Evolutionary conservation across 2,329 filamentous ascomycete genomes (phyloP).

Genomic region (Ilyonectria mors-panacis): DNA sequence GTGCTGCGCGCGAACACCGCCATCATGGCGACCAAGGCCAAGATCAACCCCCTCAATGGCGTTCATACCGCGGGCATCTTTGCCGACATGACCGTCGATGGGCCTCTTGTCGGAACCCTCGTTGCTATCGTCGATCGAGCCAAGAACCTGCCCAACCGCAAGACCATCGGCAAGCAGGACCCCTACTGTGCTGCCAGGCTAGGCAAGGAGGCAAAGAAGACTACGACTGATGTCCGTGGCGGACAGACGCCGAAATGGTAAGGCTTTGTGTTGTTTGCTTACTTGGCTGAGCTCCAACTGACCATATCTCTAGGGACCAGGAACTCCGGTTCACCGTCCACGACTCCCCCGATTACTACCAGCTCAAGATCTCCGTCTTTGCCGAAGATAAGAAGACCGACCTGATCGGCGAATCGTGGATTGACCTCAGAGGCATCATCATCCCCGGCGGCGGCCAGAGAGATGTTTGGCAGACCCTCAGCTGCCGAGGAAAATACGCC

Average conservation of each 20-base stretch:
- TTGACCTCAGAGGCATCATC: slow-evolving; percentile 86
- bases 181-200: slow-evolving; percentile 95
- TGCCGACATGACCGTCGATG: slow-evolving; percentile 93
- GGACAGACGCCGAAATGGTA: slow-evolving; percentile 98
- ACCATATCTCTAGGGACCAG: slow-evolving; percentile 82
- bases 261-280: slow-evolving; percentile 28
- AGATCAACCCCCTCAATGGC: slow-evolving; percentile 70
- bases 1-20: slow-evolving; percentile 29
- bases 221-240: slow-evolving; percentile 91
- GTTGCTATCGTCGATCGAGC: slow-evolving; percentile 94
- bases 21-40: slow-evolving; percentile 68
- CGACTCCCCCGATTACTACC: slow-evolving; percentile 96
- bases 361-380: slow-evolving; percentile 95
- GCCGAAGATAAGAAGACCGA: slow-evolving; percentile 99
- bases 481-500: slow-evolving; percentile 93
- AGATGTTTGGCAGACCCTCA: slow-evolving; percentile 91
- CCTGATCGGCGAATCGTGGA: slow-evolving; percentile 93
- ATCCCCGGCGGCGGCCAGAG: slow-evolving; percentile 91
- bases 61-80: slow-evolving; percentile 94
- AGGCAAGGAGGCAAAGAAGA: slow-evolving; percentile 98
- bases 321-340: slow-evolving; percentile 96
- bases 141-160: slow-evolving; percentile 96
- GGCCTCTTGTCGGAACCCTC: slow-evolving; percentile 92
- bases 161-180: slow-evolving; percentile 98
- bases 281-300: slow-evolving; percentile 25